Conservation (phyloP, 2,329 filamentous ascomycete genomes). For the Zopfia rhizophila region DNA sequence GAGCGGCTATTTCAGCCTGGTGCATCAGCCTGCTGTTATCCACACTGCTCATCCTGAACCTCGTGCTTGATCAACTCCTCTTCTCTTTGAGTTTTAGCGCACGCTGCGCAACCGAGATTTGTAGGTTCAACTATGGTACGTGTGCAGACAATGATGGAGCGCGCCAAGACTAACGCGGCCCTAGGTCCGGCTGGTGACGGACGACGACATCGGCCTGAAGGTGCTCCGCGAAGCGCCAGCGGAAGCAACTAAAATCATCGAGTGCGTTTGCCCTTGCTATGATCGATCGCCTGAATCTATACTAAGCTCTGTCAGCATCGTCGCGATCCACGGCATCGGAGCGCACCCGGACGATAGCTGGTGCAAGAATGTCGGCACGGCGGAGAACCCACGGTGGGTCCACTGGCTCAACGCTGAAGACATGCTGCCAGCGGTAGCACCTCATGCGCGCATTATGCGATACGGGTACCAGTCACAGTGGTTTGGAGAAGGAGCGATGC, state of each 20-base stretch:
- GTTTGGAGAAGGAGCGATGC: slow-evolving; percentile 35
- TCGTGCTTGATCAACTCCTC: slow-evolving; percentile 1
- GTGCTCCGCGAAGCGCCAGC: slow-evolving; percentile 32
- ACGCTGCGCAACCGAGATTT: not conserved
- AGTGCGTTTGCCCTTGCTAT: slow-evolving; percentile 20
- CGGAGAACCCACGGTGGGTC: slow-evolving; percentile 25
- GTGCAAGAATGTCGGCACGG: slow-evolving; percentile 38
- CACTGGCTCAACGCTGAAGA: slow-evolving; percentile 37
- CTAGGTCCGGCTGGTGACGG: slow-evolving; percentile 28
- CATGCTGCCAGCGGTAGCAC: slow-evolving; percentile 33
- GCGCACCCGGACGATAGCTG: slow-evolving; percentile 40
- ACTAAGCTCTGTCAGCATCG: slow-evolving; percentile 30
- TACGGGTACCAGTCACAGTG: slow-evolving; percentile 40
- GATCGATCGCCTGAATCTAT: slow-evolving; percentile 3
- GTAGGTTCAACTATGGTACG: slow-evolving; percentile 20
- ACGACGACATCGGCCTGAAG: slow-evolving; percentile 32
- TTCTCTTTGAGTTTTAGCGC: slow-evolving; percentile 1
- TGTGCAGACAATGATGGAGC: slow-evolving; percentile 4
- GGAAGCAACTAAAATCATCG: slow-evolving; percentile 22
- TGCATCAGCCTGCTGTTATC: slow-evolving; percentile 4
- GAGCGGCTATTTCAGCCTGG: slow-evolving; percentile 14
- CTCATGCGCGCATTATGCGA: slow-evolving; percentile 39
- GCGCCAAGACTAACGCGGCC: slow-evolving; percentile 19
- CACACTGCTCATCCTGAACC: slow-evolving; percentile 7
- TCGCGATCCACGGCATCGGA: slow-evolving; percentile 40